phyloP scores from a whole-genome alignment of 129 eudicot species.

The Tagetes patula region DNA sequence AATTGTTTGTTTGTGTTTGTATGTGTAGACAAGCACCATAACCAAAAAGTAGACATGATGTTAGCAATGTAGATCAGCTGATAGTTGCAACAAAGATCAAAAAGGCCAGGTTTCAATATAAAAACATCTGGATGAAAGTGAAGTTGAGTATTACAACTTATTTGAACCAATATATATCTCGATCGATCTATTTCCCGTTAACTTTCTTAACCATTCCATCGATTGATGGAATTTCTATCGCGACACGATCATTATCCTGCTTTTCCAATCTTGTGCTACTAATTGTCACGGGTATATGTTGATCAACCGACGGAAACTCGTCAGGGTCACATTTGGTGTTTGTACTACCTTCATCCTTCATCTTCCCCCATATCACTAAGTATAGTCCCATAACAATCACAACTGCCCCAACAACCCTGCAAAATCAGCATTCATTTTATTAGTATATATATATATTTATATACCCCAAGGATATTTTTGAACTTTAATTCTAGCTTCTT shows the following conservation, averaged over 20 bases:
- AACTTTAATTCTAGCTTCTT: background rate
- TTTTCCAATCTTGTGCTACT: conserved; percentile 15
- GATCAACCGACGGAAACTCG: conserved; percentile 29
- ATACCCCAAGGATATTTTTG: conserved; percentile 8
- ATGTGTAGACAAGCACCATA: conserved; percentile 33
- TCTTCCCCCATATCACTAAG: conserved; percentile 72
- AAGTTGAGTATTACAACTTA: conserved; percentile 8
- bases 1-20: background rate
- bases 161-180: background rate
- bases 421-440: conserved; percentile 11
- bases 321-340: conserved; percentile 27
- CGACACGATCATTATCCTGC: conserved; percentile 17
- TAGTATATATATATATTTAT: background rate
- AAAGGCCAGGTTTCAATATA: conserved; percentile 11
- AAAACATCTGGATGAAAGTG: conserved; percentile 26
- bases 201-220: conserved; percentile 18
- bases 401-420: conserved; percentile 57
- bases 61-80: conserved; percentile 23
- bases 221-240: conserved; percentile 31
- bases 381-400: conserved; percentile 57
- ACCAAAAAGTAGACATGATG: conserved; percentile 23
- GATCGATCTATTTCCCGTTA: conserved; percentile 12
- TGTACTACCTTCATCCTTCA: conserved; percentile 39
- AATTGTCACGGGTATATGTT: conserved; percentile 32
- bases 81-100: conserved; percentile 26